Evolutionary conservation across 768 basidiomycete genomes (phyloP).

Genomic region (Clitopilus hobsonii): DNA sequence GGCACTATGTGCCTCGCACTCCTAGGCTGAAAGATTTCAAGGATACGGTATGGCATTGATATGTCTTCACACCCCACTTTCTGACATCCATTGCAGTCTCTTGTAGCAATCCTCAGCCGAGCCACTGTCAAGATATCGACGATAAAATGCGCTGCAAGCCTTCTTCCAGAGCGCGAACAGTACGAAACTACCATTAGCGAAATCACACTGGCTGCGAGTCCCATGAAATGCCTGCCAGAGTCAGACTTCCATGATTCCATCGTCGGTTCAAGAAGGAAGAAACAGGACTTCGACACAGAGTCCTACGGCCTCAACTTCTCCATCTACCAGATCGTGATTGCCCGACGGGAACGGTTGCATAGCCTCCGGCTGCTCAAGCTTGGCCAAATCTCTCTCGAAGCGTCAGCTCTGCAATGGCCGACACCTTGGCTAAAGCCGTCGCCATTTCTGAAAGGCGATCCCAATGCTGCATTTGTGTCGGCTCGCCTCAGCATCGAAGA

Average conservation of each 20-base stretch:
- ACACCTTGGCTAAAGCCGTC: conserved; percentile 45
- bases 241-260: conserved; percentile 45
- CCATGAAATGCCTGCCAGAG: conserved; percentile 38
- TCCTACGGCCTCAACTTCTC: conserved; percentile 43
- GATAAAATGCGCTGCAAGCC: conserved; percentile 37
- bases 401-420: conserved; percentile 58
- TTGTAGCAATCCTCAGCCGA: conserved; percentile 39
- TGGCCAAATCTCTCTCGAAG: conserved; percentile 31
- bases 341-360: conserved; percentile 32
- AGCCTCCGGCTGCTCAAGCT: conserved; percentile 39
- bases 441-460: conserved; percentile 50
- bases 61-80: neutral
- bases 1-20: conserved; percentile 28
- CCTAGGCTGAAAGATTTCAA: conserved; percentile 33
- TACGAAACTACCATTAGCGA: conserved; percentile 41
- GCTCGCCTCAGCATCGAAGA: conserved; percentile 38
- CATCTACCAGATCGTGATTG: conserved; percentile 38
- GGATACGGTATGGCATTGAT: conserved; percentile 28
- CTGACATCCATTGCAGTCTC: conserved; percentile 27
- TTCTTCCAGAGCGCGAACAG: conserved; percentile 25
- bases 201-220: conserved; percentile 33
- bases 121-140: conserved; percentile 41
- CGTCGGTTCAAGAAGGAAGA: conserved; percentile 38
- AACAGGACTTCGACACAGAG: conserved; percentile 38
- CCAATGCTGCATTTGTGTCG: conserved; percentile 53